These are phyloP conservation scores for Pichia inconspicua DNA, from an alignment of 1,139 yeast species.

Conservation along the genomic window DNA sequence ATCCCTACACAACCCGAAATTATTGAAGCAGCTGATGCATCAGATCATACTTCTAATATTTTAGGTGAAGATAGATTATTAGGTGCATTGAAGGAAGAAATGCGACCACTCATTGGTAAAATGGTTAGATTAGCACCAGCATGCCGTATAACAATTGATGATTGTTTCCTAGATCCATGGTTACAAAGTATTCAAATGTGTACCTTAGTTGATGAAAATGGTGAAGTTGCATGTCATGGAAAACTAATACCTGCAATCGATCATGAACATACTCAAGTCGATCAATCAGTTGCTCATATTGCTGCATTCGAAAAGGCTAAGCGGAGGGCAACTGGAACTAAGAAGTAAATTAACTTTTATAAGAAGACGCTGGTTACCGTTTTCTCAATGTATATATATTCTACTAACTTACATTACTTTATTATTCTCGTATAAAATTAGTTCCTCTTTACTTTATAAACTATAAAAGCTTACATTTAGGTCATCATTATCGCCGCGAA, in stretches of 20 bases:
- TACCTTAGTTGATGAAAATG: slow-evolving; percentile 40
- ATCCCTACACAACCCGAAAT: slow-evolving; percentile 1
- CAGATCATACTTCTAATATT: slow-evolving; percentile 45
- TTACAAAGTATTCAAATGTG: slow-evolving; percentile 59
- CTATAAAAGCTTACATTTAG: background rate
- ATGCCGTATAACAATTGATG: slow-evolving; percentile 77
- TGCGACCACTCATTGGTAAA: slow-evolving; percentile 55
- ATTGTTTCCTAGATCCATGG: slow-evolving; percentile 78
- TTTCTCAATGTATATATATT: background rate
- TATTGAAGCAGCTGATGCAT: slow-evolving; percentile 13
- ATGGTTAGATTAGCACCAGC: slow-evolving; percentile 84
- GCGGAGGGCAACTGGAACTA: slow-evolving; percentile 30
- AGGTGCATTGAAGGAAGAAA: slow-evolving; percentile 62
- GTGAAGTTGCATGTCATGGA: slow-evolving; percentile 29
- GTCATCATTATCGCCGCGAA: background rate
- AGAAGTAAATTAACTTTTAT: slow-evolving; percentile 2
- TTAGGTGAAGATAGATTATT: slow-evolving; percentile 65
- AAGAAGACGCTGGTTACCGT: slow-evolving; percentile 3
- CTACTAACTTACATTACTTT: background rate
- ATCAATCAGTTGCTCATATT: slow-evolving; percentile 90
- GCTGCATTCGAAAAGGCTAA: slow-evolving; percentile 82
- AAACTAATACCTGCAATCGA: slow-evolving; percentile 28
- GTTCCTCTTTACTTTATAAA: background rate
- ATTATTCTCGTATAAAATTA: background rate
- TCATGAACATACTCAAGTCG: slow-evolving; percentile 83